Conservation (phyloP, 176 grass and related monocot genomes). For the Phoenix roebelenii region DNA sequence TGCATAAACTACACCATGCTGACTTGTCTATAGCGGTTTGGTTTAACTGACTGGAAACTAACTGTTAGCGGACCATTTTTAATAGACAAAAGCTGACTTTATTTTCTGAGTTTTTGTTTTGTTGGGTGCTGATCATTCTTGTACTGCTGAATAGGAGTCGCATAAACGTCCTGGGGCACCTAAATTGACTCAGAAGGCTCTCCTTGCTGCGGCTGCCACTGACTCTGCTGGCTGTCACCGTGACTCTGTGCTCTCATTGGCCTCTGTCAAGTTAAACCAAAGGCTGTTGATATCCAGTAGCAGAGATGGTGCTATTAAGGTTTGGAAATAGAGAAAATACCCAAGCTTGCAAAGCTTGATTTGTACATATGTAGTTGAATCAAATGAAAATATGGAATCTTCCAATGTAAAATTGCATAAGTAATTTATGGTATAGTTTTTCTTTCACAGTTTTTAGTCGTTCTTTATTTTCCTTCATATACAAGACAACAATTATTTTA, state of each 20-base stretch:
- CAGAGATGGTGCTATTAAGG: conserved; percentile 86
- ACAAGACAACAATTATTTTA: too few relatives aligned
- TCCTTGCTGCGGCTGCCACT: conserved; percentile 52
- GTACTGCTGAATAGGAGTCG: conserved; percentile 48
- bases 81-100: conserved; percentile 1
- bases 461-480: too few relatives aligned
- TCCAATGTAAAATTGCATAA: too few relatives aligned
- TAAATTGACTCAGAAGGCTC: conserved; percentile 52
- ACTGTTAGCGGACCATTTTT: too few relatives aligned
- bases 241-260: conserved; percentile 60
- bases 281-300: conserved; percentile 71
- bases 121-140: too few relatives aligned
- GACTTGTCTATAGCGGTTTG: not conserved
- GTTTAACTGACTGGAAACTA: too few relatives aligned
- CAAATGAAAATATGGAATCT: too few relatives aligned
- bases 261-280: conserved; percentile 81
- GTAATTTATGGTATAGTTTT: too few relatives aligned
- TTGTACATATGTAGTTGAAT: too few relatives aligned
- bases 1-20: not conserved
- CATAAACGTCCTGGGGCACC: conserved; percentile 33
- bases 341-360: too few relatives aligned
- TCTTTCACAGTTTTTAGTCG: too few relatives aligned
- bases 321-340: conserved; percentile 61
- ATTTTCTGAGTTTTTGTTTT: not conserved
- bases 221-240: conserved; percentile 79